Base-by-base conservation (phyloP, 345 rosid species). In the Excoecaria cochinchinensis region DNA sequence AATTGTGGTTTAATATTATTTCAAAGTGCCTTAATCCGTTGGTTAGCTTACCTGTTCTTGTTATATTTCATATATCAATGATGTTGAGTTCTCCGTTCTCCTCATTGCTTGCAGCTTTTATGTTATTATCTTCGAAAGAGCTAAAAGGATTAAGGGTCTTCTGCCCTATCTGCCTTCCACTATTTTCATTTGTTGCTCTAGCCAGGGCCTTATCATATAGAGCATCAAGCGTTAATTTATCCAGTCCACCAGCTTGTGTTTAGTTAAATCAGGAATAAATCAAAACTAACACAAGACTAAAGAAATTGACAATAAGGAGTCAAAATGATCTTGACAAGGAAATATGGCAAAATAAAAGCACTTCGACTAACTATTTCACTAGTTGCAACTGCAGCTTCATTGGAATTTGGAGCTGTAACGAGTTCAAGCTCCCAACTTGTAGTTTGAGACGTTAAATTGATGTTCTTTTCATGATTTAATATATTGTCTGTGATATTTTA, bases 401-500 rank as follows among this genome's bases (percentile, higher is more conserved):
- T 67, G n/a, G 82, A 79, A 63, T 74, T 73, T 39, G 80, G 78
- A 65, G 75, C 80, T 72, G 74, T n/a, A 47, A 80, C 83, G 61
- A 80, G 87, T 64, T 72, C 84, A 22, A 76, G 73, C 82, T 85
- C 82, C 87, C 84, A 82, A 50, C 78, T 44, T 31, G 82, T 46
- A 40, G 72, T 17, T 73, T 55, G 71, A 42, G 79, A 36, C 25
- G 70, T 58, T 21, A 55, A 39, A 52, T 13, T 55, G 62, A 31
- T 51, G 47, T 21, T 69, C 31, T 42, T 77, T 55, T 42, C 79
- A 24, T 71, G 22, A 39, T 31, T 55, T 60, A 72, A 31, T 40
- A 57, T 60, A 63, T 67, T 16, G 9, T 67, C 85, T 79, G 71
- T 4, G 8, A 12, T 3, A 74, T 70, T 39, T n/a, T 3, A 16